A percentile compares a stretch with the other conserved stretches of the same genome.
phyloP scores from a whole-genome alignment of 2,329 filamentous ascomycete genomes.

The Clarireedia sp. region DNA sequence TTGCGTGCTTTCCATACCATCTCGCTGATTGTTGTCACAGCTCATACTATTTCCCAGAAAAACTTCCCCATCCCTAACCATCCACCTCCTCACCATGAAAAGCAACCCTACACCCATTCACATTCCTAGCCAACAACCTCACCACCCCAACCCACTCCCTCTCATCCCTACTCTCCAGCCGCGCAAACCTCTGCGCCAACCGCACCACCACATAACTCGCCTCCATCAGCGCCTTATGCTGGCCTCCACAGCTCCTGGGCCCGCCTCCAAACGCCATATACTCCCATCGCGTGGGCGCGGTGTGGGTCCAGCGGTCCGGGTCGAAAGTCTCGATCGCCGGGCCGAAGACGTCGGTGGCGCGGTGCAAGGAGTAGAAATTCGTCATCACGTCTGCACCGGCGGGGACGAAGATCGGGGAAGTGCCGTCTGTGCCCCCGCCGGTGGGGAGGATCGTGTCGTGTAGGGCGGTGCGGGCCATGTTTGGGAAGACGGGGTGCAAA shows the following conservation, averaged over 20 bases:
- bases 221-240: slow-evolving; percentile 34
- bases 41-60: no score
- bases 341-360: background rate
- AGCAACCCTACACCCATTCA: background rate
- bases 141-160: background rate
- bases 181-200: slow-evolving; percentile 21
- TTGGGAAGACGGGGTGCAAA: no score
- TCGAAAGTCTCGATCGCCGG: background rate
- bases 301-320: background rate
- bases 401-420: background rate
- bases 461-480: no score
- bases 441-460: no score
- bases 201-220: slow-evolving; percentile 30
- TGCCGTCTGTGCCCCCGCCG: no score
- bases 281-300: background rate
- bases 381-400: background rate
- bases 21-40: no score
- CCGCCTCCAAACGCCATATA: slow-evolving; percentile 31
- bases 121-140: background rate
- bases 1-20: no score
- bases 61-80: no score
- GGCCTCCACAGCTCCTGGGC: slow-evolving; percentile 31
- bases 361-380: background rate
- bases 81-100: background rate
- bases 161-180: slow-evolving; percentile 25